These are phyloP conservation scores for Hypoxylon rubiginosum DNA, from an alignment of 2,329 filamentous ascomycete species.

Conservation along the genomic window DNA sequence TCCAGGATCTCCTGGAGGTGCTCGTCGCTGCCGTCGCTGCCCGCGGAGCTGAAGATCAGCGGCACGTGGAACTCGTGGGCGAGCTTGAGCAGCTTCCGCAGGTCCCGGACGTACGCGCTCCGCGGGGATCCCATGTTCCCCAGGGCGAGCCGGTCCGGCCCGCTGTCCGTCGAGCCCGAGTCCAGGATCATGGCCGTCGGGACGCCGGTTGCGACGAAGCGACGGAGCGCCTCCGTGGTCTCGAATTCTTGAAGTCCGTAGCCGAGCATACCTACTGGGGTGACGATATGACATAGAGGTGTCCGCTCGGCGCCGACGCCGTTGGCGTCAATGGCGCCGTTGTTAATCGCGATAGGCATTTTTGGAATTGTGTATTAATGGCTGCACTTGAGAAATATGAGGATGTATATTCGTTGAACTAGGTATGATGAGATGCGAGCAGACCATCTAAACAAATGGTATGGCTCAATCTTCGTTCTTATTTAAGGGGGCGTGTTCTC, in stretches of 20 bases:
- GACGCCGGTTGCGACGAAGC: slow-evolving; percentile 46
- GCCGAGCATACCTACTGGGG: slow-evolving; percentile 64
- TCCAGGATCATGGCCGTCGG: slow-evolving; percentile 54
- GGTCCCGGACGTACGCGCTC: slow-evolving; percentile 58
- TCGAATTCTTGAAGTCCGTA: slow-evolving; percentile 60
- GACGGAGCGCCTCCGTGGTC: slow-evolving; percentile 44
- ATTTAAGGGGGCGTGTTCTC: slow-evolving; percentile 9
- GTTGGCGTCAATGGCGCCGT: slow-evolving; percentile 7
- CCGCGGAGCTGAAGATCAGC: slow-evolving; percentile 60
- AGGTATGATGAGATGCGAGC: not conserved
- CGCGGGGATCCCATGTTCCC: slow-evolving; percentile 57
- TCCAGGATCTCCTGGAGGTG: slow-evolving; percentile 58
- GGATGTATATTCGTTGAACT: not conserved
- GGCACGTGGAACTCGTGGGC: slow-evolving; percentile 54
- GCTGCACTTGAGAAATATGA: not conserved
- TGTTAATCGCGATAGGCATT: slow-evolving; percentile 24
- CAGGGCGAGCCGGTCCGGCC: slow-evolving; percentile 58
- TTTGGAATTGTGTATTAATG: not conserved
- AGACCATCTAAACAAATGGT: not conserved
- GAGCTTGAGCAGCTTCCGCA: slow-evolving; percentile 56
- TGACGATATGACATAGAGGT: slow-evolving; percentile 57
- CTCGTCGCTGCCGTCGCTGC: slow-evolving; percentile 62
- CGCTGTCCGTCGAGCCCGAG: slow-evolving; percentile 54
- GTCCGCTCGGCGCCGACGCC: slow-evolving; percentile 15
- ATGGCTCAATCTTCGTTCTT: slow-evolving; percentile 25